phyloP scores from a whole-genome alignment of 306 rosid genomes.

The Prunus mume region DNA sequence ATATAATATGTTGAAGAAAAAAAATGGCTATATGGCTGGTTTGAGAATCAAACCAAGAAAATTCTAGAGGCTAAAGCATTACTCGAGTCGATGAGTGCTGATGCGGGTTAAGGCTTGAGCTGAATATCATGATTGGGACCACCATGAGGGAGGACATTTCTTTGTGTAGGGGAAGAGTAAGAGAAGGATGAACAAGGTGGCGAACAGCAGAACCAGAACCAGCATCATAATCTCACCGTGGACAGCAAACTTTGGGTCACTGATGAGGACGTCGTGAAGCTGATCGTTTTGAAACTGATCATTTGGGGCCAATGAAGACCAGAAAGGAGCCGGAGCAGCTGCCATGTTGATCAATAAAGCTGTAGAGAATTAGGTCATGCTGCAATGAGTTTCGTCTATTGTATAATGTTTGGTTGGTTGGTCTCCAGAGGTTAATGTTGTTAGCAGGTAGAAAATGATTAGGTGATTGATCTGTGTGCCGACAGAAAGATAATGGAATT shows the following conservation, averaged over 20 bases:
- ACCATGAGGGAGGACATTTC: background rate
- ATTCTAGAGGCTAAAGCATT: background rate
- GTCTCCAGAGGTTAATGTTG: background rate
- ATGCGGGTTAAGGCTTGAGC: background rate
- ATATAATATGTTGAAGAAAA: no score
- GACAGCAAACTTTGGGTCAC: conserved; percentile 34
- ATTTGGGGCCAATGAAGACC: conserved; percentile 31
- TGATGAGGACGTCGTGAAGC: background rate
- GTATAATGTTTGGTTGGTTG: background rate
- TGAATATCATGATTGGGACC: background rate
- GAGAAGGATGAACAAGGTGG: conserved; percentile 20
- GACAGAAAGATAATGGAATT: background rate
- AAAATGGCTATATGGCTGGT: no score
- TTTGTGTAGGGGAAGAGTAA: conserved; percentile 4
- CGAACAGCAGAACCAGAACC: conserved; percentile 30
- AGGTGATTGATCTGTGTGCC: background rate
- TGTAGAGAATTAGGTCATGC: background rate
- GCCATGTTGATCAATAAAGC: conserved; percentile 21
- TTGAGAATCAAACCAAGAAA: background rate
- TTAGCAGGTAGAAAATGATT: background rate
- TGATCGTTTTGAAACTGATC: conserved; percentile 3
- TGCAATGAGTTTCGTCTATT: background rate
- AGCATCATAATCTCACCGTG: conserved; percentile 48
- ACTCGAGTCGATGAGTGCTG: background rate
- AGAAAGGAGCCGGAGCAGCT: background rate